phyloP scores from a whole-genome alignment of 2,329 filamentous ascomycete species.

The Penicillium expansum region DNA sequence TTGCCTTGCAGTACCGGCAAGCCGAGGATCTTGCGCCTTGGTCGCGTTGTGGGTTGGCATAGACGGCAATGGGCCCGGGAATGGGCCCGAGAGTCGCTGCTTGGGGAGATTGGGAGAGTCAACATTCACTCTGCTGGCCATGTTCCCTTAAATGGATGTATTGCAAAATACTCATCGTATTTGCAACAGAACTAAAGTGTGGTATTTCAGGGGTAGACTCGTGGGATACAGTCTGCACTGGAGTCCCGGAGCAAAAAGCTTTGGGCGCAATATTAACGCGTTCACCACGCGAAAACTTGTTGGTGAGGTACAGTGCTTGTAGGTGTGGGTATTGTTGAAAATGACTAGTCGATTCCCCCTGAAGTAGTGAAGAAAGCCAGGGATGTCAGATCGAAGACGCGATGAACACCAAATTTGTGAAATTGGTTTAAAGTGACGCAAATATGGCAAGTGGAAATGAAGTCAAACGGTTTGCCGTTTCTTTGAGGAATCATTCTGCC shows the following conservation, averaged over 20 bases:
- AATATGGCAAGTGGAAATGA: too few relatives aligned
- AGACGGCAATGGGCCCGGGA: too few relatives aligned
- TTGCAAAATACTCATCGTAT: slow-evolving; percentile 7
- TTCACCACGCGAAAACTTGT: neutral
- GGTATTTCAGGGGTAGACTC: neutral
- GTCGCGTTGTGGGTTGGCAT: neutral
- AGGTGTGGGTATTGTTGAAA: neutral
- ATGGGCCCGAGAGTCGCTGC: slow-evolving; percentile 2
- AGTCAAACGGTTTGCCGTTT: neutral
- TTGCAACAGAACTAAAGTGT: neutral
- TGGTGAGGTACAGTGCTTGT: neutral
- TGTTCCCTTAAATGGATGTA: slow-evolving; percentile 1
- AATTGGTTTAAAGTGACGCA: neutral
- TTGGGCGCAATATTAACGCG: neutral
- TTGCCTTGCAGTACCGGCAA: neutral
- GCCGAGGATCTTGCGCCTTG: slow-evolving; percentile 5
- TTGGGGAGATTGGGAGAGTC: neutral
- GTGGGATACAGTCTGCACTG: neutral
- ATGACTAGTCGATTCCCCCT: neutral
- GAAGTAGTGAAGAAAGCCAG: neutral
- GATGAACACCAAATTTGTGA: neutral
- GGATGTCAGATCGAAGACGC: neutral
- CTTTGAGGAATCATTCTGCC: slow-evolving; percentile 25
- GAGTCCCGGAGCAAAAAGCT: neutral
- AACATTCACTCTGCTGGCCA: slow-evolving; percentile 13